Evolutionary conservation across 306 rosid species (phyloP).

Genomic region (Morella rubra): DNA sequence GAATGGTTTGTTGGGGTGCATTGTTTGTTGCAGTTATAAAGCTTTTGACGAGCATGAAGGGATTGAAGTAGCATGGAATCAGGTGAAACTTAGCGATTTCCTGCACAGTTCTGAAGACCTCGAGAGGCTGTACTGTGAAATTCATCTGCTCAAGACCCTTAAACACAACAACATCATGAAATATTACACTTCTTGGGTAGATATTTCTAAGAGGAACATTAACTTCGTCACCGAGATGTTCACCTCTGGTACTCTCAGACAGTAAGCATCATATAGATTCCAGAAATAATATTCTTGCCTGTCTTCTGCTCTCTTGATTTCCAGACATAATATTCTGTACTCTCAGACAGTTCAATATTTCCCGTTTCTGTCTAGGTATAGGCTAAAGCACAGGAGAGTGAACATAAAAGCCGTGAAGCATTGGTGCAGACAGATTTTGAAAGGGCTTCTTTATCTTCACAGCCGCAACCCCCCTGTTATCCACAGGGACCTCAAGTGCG

Average conservation of each 20-base stretch:
- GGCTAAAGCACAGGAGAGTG: conserved; percentile 75
- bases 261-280: conserved; percentile 48
- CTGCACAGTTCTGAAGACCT: conserved; percentile 79
- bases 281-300: background rate
- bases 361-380: conserved; percentile 54
- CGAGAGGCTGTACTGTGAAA: conserved; percentile 83
- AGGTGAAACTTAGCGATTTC: conserved; percentile 83
- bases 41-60: conserved; percentile 97
- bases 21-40: conserved; percentile 59
- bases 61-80: conserved; percentile 99
- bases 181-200: conserved; percentile 94
- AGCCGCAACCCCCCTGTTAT: conserved; percentile 89
- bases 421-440: conserved; percentile 96
- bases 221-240: conserved; percentile 99
- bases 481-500: conserved; percentile 98
- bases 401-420: conserved; percentile 93
- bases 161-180: conserved; percentile 89
- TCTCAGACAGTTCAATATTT: conserved; percentile 16
- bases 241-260: conserved; percentile 96
- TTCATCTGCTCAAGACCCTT: conserved; percentile 91
- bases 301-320: conserved; percentile 1
- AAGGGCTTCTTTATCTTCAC: conserved; percentile 88
- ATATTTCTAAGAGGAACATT: conserved; percentile 68
- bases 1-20: conserved; percentile 6
- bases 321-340: conserved; percentile 1